Evolutionary conservation across 306 rosid genomes (phyloP), one percentile per base, ranked within the genome.

Genomic region (Astragalus glycyphyllos): DNA sequence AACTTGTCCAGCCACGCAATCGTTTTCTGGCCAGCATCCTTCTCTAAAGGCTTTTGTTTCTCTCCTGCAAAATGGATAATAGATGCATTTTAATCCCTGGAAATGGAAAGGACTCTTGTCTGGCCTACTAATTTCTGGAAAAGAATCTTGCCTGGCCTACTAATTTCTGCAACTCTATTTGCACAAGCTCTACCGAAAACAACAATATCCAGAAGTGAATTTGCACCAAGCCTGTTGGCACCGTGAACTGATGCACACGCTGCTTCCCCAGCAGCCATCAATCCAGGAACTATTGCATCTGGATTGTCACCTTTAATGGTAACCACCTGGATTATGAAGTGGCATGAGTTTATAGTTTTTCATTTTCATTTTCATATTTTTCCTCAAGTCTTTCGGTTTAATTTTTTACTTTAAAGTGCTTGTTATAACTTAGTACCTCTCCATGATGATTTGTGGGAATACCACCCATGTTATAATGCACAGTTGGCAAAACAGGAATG

Each of bases 401-500:
- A 65, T 13, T 41, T 46, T 20, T 49, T 10, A 32, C 17, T 32
- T 66, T 47, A 34, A 15, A 48, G 34, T 15, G 42, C n/a, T 70
- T 54, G 35, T 41, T 69, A 57, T 31, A 63, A 58, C 26, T 15
- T 50, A 48, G 60, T 87, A 94, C 99, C 92, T 94, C 97, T 76
- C 97, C 99, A 45, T 87, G 76, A 84, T 94, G 69, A 76, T 94
- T 94, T 16, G 99, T 91, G 55, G 97, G 99, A 80, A 94, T 74
- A 34, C 99, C 99, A 20, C 99, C 99, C 99, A 94, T 94, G 81
- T 91, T 94, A 65, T 94, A 94, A 78, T 94, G 99, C 70, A 91
- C 99, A 2, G 99, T 94, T 56, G 99, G 97, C 80, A 94, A 79
- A 73, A 94, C 99, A 49, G 99, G 99, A 76, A 94, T 91, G 37